Evolutionary conservation across 108 stramenopile genomes (phyloP).

Genomic region (Licmophora abbreviata): DNA sequence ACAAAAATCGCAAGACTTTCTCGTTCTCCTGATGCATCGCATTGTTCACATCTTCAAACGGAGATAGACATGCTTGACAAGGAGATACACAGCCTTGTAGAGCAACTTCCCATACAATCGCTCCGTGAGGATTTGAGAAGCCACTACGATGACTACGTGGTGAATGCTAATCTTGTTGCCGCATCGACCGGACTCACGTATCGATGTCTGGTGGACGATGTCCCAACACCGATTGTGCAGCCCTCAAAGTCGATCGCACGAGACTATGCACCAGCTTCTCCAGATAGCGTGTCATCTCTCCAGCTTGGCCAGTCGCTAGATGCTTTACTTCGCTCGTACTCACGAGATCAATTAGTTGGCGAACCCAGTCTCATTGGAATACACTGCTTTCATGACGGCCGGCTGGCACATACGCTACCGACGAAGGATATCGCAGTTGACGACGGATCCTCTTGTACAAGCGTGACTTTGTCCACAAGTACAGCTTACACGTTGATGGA

Average conservation of each 20-base stretch:
- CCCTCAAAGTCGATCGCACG: constrained; percentile 24
- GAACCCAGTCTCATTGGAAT: constrained; percentile 18
- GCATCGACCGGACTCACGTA: constrained; percentile 36
- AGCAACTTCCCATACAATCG: constrained; percentile 35
- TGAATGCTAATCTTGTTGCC: constrained; percentile 20
- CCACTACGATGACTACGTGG: constrained; percentile 51
- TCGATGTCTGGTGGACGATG: constrained; percentile 45
- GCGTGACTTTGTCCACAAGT: too few species aligned
- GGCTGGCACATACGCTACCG: too few species aligned
- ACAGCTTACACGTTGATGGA: too few species aligned
- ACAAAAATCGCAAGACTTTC: constrained; percentile 5
- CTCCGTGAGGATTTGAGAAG: constrained; percentile 40
- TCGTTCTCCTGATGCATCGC: constrained; percentile 10
- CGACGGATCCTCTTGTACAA: too few species aligned
- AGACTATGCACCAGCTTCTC: constrained; percentile 18
- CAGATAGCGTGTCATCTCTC: constrained; percentile 2
- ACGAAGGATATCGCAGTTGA: too few species aligned
- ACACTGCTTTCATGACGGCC: constrained; percentile 21
- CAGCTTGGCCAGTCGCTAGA: constrained; percentile 17
- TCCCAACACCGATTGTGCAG: constrained; percentile 40
- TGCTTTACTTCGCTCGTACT: constrained; percentile 5
- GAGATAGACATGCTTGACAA: constrained; percentile 9
- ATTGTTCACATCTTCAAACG: neutral
- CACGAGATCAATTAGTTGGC: constrained; percentile 6
- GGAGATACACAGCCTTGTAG: constrained; percentile 19